Evolutionary conservation across 2,329 filamentous ascomycete species (phyloP).

Genomic region (Chrysoporthe austroafricana): DNA sequence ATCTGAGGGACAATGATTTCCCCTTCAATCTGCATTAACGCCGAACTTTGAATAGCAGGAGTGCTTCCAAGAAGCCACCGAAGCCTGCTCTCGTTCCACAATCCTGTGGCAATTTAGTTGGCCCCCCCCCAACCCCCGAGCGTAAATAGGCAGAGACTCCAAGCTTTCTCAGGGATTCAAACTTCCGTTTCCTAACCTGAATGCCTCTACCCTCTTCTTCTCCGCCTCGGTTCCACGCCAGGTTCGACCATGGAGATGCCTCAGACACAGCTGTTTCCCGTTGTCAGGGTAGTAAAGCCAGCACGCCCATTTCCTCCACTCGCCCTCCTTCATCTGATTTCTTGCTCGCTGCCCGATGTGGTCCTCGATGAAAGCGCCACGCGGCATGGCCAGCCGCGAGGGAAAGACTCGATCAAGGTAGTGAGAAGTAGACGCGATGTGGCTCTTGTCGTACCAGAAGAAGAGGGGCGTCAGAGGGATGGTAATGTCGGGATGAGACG

Average conservation of each 20-base stretch:
- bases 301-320: constrained; percentile 56
- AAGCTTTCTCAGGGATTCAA: neutral
- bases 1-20: too few relatives aligned
- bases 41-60: too few relatives aligned
- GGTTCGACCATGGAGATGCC: constrained; percentile 55
- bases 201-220: constrained; percentile 21
- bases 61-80: too few relatives aligned
- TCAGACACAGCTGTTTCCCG: constrained; percentile 49
- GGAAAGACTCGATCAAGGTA: constrained; percentile 56
- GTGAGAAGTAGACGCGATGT: constrained; percentile 52
- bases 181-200: constrained; percentile 8
- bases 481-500: constrained; percentile 3
- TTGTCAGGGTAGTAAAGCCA: constrained; percentile 59
- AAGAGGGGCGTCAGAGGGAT: constrained; percentile 59
- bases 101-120: too few relatives aligned
- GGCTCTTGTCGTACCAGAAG: constrained; percentile 64
- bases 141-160: neutral
- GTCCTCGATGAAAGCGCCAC: constrained; percentile 61
- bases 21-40: too few relatives aligned
- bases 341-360: constrained; percentile 58
- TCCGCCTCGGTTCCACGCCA: constrained; percentile 48
- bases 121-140: neutral
- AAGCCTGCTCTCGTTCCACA: too few relatives aligned
- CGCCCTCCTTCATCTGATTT: constrained; percentile 59
- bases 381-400: constrained; percentile 50